Conservation (phyloP, 495 filamentous ascomycete genomes). For the Rostrohypoxylon terebratum region DNA sequence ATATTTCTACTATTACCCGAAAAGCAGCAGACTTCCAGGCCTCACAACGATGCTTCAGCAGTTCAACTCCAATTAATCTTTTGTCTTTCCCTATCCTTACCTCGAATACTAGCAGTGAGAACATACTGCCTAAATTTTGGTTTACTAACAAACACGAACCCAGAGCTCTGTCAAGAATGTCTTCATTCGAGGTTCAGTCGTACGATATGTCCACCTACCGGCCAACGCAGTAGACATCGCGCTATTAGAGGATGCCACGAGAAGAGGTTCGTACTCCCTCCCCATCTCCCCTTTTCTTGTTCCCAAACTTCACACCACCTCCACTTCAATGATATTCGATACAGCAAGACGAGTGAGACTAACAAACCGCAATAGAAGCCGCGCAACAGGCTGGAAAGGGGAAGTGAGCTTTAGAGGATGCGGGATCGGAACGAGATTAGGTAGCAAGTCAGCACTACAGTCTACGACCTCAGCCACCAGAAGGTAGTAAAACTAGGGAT, state of each 20-base stretch:
- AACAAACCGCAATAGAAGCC: constrained; percentile 51
- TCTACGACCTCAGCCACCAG: neutral
- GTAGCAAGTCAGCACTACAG: neutral
- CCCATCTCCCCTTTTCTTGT: neutral
- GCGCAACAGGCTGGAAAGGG: constrained; percentile 58
- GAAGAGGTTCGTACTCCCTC: constrained; percentile 75
- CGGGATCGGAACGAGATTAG: neutral
- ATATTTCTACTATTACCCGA: neutral
- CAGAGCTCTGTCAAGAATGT: constrained; percentile 93
- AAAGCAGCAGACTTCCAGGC: neutral
- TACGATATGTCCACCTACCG: constrained; percentile 94
- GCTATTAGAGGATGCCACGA: constrained; percentile 93
- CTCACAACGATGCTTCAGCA: neutral
- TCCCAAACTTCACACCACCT: neutral
- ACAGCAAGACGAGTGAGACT: constrained; percentile 8
- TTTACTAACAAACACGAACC: constrained; percentile 8
- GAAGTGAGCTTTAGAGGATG: constrained; percentile 40
- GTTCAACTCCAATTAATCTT: neutral
- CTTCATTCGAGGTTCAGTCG: constrained; percentile 96
- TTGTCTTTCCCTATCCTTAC: neutral
- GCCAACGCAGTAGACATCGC: constrained; percentile 88
- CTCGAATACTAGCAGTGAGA: no score
- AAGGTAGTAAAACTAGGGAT: neutral
- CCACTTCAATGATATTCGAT: neutral
- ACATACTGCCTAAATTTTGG: no score